A percentile compares a stretch with the other conserved stretches of the same genome.
phyloP scores from a whole-genome alignment of 78 protist species.

The Monocercomonoides exilis region DNA sequence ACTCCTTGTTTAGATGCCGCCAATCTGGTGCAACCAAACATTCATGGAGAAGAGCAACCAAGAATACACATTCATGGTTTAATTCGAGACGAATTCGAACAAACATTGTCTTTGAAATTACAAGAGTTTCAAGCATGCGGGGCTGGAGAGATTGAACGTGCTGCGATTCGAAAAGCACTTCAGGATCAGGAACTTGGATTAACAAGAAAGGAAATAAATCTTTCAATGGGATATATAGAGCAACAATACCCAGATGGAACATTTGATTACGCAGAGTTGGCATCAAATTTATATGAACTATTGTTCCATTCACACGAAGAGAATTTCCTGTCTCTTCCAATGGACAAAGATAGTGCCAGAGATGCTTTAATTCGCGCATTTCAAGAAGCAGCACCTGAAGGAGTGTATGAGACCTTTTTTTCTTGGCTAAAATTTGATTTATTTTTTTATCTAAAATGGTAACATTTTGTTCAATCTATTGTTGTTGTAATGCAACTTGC shows the following conservation, averaged over 20 bases:
- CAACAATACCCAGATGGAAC: background rate
- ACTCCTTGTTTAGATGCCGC: background rate
- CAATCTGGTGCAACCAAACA: background rate
- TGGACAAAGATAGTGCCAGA: background rate
- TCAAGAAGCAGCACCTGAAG: no score
- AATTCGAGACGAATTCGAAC: background rate
- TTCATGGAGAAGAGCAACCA: background rate
- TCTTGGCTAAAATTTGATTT: no score
- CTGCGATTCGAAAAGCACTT: background rate
- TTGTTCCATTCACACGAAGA: background rate
- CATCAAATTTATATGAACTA: background rate
- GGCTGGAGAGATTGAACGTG: background rate
- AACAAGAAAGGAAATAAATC: background rate
- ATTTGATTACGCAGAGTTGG: background rate
- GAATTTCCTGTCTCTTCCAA: background rate
- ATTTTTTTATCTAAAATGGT: no score
- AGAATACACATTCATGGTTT: background rate
- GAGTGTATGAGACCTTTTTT: no score
- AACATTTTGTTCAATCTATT: no score
- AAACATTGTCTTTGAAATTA: background rate
- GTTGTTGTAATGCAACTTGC: no score
- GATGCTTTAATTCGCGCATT: background rate
- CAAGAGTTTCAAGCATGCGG: background rate
- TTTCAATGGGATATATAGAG: background rate
- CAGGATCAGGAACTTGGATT: background rate